phyloP scores from a whole-genome alignment of 768 basidiomycete species.

The Termitomyces titanicus region DNA sequence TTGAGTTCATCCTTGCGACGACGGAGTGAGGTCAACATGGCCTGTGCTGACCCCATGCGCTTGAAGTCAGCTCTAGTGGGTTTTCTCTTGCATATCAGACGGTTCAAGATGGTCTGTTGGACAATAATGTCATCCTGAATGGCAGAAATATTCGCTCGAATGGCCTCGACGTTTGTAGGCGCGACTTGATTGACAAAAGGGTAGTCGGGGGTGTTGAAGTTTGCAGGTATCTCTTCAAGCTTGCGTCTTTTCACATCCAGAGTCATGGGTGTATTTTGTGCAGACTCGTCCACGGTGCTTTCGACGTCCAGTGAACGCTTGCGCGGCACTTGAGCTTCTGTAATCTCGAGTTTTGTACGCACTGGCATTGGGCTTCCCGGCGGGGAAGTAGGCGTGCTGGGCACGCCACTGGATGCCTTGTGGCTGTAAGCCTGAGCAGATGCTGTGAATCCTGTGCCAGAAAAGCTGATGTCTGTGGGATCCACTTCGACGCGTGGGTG shows the following conservation, averaged over 20 bases:
- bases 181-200: too few species aligned
- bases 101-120: background rate
- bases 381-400: background rate
- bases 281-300: too few species aligned
- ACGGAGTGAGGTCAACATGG: background rate
- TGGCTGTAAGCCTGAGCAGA: background rate
- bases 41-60: background rate
- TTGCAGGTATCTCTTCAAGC: conserved; percentile 15
- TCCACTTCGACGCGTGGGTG: background rate
- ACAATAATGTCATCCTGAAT: background rate
- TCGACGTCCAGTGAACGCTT: conserved; percentile 33
- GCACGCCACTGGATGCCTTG: background rate
- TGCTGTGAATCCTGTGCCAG: background rate
- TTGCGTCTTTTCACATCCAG: conserved; percentile 24
- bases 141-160: background rate
- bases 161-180: background rate
- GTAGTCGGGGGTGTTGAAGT: conserved; percentile 18
- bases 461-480: background rate
- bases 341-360: conserved; percentile 25
- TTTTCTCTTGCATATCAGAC: background rate
- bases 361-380: background rate
- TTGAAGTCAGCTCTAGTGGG: background rate
- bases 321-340: conserved; percentile 26
- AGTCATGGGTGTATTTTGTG: background rate
- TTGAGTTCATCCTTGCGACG: background rate